Conservation (phyloP, 225 moss, liverwort and hornwort genomes). For the Climacium dendroides region DNA sequence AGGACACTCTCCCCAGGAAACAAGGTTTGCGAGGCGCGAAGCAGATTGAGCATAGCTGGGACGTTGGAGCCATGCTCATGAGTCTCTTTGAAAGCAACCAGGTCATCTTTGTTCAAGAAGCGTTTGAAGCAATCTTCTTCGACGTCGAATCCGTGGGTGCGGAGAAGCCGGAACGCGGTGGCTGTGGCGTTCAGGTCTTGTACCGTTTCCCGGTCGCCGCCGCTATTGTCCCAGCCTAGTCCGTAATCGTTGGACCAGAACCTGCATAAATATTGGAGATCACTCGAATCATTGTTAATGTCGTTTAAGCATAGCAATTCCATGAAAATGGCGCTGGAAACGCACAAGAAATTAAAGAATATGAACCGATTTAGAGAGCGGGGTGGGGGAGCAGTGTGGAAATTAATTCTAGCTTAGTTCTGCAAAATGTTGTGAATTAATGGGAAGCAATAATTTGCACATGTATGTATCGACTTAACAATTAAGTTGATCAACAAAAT, state of each 20-base stretch:
- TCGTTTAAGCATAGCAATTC: not conserved
- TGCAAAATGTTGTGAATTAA: too few relatives aligned
- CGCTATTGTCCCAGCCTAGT: not conserved
- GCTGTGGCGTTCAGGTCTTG: slow-evolving; percentile 42
- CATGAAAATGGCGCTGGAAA: not conserved
- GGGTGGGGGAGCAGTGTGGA: too few relatives aligned
- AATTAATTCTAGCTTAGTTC: too few relatives aligned
- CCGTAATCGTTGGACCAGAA: slow-evolving; percentile 14
- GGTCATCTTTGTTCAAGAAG: slow-evolving; percentile 3
- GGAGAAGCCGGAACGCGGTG: slow-evolving; percentile 50
- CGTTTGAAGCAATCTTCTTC: slow-evolving; percentile 27
- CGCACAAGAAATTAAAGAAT: not conserved
- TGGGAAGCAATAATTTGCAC: too few relatives aligned
- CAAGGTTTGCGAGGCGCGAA: slow-evolving; percentile 32
- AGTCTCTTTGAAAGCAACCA: slow-evolving; percentile 2
- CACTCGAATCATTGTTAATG: not conserved
- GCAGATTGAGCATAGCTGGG: slow-evolving; percentile 27
- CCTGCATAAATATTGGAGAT: not conserved
- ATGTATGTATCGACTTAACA: too few relatives aligned
- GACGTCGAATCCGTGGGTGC: slow-evolving; percentile 39
- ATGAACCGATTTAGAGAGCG: too few relatives aligned
- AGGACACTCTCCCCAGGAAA: slow-evolving; percentile 31
- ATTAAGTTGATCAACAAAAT: too few relatives aligned
- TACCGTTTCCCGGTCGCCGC: not conserved
- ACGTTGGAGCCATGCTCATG: not conserved